Evolutionary conservation across 106 monocot species (phyloP).

Genomic region (Gastrodia elata): DNA sequence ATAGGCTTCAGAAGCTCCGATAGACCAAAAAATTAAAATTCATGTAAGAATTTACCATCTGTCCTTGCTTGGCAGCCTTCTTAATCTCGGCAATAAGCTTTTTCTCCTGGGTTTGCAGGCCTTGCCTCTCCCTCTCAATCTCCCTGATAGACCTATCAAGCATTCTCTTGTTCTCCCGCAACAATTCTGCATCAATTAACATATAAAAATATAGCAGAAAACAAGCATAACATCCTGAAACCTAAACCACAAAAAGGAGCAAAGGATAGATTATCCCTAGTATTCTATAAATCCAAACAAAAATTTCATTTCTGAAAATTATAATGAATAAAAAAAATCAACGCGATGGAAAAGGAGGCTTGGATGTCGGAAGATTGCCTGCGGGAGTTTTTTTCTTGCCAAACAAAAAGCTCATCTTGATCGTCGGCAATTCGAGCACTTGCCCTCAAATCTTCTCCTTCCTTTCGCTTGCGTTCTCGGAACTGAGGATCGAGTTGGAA

Average conservation of each 20-base stretch:
- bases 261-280: neutral
- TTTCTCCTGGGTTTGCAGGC: conserved; percentile 80
- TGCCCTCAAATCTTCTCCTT: neutral
- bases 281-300: neutral
- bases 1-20: neutral
- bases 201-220: conserved; percentile 6
- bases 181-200: conserved; percentile 37
- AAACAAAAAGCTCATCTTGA: conserved; percentile 48
- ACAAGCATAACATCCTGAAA: conserved; percentile 3
- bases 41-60: conserved; percentile 44
- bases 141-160: conserved; percentile 82
- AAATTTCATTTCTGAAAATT: neutral
- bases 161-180: conserved; percentile 97
- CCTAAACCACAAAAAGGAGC: too few relatives aligned
- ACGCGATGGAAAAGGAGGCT: neutral
- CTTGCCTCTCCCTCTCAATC: conserved; percentile 92
- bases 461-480: neutral
- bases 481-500: neutral
- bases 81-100: conserved; percentile 89
- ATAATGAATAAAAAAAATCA: neutral
- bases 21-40: neutral
- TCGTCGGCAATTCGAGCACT: neutral
- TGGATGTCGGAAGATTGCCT: conserved; percentile 13
- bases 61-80: conserved; percentile 89
- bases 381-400: conserved; percentile 53